phyloP scores from a whole-genome alignment of 805 yeast species.

The Barnettozyma populi region DNA sequence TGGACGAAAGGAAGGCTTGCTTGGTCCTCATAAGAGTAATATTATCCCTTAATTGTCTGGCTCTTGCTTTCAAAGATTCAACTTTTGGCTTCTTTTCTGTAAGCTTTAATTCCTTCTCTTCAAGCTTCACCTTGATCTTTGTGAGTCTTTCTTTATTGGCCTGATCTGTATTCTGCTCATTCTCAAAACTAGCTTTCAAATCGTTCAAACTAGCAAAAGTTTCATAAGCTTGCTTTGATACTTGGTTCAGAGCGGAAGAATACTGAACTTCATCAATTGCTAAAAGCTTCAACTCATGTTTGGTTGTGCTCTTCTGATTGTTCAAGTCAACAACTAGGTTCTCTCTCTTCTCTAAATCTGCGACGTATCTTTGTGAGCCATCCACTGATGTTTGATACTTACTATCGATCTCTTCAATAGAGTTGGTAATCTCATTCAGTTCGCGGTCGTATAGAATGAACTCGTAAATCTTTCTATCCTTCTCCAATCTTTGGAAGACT shows the following conservation, averaged over 20 bases:
- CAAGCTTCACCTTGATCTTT: constrained; percentile 23
- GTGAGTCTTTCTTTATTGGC: constrained; percentile 19
- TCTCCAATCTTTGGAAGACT: constrained; percentile 62
- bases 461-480: constrained; percentile 61
- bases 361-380: constrained; percentile 48
- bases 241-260: constrained; percentile 43
- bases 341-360: constrained; percentile 60
- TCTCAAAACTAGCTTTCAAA: constrained; percentile 28
- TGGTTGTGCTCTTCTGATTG: constrained; percentile 40
- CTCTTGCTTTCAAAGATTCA: constrained; percentile 34
- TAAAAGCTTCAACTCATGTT: constrained; percentile 44
- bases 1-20: constrained; percentile 59
- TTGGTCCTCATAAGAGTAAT: constrained; percentile 39
- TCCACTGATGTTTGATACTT: constrained; percentile 46
- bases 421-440: constrained; percentile 50
- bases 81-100: constrained; percentile 36
- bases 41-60: constrained; percentile 33
- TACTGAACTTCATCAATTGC: constrained; percentile 53
- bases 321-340: constrained; percentile 39
- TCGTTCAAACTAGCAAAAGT: constrained; percentile 42
- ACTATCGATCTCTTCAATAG: constrained; percentile 55
- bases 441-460: constrained; percentile 77
- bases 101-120: constrained; percentile 34
- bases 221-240: constrained; percentile 43
- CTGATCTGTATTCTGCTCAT: constrained; percentile 30